Evolutionary conservation across 441 rosid genomes (phyloP).

Genomic region (Isatis lusitanica): DNA sequence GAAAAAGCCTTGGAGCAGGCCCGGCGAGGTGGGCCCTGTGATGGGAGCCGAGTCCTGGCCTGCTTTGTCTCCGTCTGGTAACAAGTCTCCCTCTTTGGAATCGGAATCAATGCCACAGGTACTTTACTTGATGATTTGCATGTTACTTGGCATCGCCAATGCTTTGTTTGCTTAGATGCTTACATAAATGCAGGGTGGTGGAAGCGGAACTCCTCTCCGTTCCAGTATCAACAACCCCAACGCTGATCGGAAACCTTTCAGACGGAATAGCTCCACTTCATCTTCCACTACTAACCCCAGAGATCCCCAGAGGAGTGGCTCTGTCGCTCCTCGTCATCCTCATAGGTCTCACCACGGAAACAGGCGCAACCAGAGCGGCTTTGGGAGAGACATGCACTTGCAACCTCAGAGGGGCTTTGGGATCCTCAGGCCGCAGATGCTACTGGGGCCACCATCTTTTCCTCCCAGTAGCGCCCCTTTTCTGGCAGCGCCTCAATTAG

Average conservation of each 20-base stretch:
- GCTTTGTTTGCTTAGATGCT: not conserved
- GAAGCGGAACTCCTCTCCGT: not conserved
- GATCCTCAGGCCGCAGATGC: conserved; percentile 49
- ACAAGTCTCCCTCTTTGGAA: conserved; percentile 43
- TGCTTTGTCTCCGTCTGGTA: conserved; percentile 64
- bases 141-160: conserved; percentile 4
- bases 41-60: conserved; percentile 89
- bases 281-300: not conserved
- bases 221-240: not conserved
- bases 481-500: conserved; percentile 45
- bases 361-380: conserved; percentile 59
- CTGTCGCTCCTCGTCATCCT: conserved; percentile 9
- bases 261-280: conserved; percentile 14
- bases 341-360: conserved; percentile 37
- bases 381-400: conserved; percentile 61
- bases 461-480: conserved; percentile 46
- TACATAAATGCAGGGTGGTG: not conserved
- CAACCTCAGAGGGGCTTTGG: conserved; percentile 58
- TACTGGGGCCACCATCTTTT: conserved; percentile 46
- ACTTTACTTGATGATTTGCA: not conserved
- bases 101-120: conserved; percentile 46
- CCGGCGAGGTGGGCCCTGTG: conserved; percentile 42
- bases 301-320: conserved; percentile 27
- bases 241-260: conserved; percentile 28
- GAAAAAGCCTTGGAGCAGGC: conserved; percentile 65